Percentiles rank a stretch among this genome's conserved stretches.
phyloP scores from a whole-genome alignment of 176 grass and related monocot genomes.

The Oryza glumipatula region DNA sequence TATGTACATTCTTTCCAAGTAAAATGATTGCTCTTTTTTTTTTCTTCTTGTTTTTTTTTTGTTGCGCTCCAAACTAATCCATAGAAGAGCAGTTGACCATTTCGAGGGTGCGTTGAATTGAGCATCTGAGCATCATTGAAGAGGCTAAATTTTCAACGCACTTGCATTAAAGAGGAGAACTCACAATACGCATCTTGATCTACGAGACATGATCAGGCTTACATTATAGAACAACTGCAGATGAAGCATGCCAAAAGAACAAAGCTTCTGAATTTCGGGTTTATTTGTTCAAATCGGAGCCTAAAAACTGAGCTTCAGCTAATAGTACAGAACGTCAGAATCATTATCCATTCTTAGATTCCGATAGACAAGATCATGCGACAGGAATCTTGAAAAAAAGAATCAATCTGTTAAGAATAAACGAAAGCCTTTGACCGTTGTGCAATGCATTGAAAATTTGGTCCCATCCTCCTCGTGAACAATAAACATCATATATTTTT shows the following conservation, averaged over 20 bases:
- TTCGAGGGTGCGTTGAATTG: constrained; percentile 17
- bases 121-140: constrained; percentile 4
- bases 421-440: constrained; percentile 51
- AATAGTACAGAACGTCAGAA: background rate
- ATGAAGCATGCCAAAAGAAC: constrained; percentile 11
- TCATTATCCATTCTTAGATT: constrained; percentile 15
- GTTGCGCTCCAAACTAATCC: background rate
- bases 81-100: background rate
- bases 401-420: constrained; percentile 44
- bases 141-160: background rate
- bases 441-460: constrained; percentile 52
- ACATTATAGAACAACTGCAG: background rate
- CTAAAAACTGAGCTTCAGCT: background rate
- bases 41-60: background rate
- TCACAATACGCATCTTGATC: background rate
- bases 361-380: constrained; percentile 5
- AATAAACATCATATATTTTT: constrained; percentile 41
- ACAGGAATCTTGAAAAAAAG: constrained; percentile 24
- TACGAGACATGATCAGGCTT: background rate
- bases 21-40: background rate
- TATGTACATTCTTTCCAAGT: background rate
- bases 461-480: constrained; percentile 44
- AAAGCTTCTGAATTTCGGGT: background rate
- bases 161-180: background rate
- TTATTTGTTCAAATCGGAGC: constrained; percentile 29